Conservation (phyloP, 2,329 filamentous ascomycete genomes). For the Alternaria metachromatica region DNA sequence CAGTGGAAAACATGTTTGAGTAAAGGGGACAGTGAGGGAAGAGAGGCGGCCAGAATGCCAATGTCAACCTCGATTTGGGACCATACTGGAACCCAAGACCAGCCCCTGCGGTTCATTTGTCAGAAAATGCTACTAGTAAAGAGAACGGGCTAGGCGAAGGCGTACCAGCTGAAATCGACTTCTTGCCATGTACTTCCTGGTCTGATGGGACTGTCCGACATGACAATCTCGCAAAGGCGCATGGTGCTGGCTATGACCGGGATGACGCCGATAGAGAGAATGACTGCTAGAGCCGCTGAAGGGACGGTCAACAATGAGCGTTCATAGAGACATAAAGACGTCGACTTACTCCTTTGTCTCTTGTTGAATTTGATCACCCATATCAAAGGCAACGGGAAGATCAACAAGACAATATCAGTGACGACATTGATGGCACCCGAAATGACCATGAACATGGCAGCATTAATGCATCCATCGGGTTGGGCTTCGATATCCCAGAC, state of each 20-base stretch:
- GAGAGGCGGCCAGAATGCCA: slow-evolving; percentile 36
- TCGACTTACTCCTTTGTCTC: slow-evolving; percentile 31
- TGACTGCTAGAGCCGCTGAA: slow-evolving; percentile 31
- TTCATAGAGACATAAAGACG: too few relatives aligned
- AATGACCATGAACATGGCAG: slow-evolving; percentile 24
- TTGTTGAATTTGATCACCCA: slow-evolving; percentile 32
- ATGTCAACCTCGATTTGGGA: slow-evolving; percentile 42
- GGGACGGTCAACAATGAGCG: background rate
- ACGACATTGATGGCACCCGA: slow-evolving; percentile 35
- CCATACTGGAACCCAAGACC: slow-evolving; percentile 40
- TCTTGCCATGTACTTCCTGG: slow-evolving; percentile 21
- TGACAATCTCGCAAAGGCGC: slow-evolving; percentile 35
- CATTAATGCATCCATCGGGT: slow-evolving; percentile 26
- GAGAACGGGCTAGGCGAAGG: background rate
- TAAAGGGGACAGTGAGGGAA: slow-evolving; percentile 34
- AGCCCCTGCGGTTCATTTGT: slow-evolving; percentile 18
- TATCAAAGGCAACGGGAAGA: slow-evolving; percentile 34
- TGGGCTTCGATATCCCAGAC: slow-evolving; percentile 27
- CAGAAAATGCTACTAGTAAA: background rate
- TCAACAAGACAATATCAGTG: slow-evolving; percentile 30
- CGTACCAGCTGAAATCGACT: slow-evolving; percentile 32
- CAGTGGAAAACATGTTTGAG: slow-evolving; percentile 22
- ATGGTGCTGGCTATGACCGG: slow-evolving; percentile 36
- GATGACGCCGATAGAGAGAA: slow-evolving; percentile 37
- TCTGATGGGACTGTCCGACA: slow-evolving; percentile 17